phyloP scores from a whole-genome alignment of 2,329 filamentous ascomycete genomes.

The Nectriaceae sp. region DNA sequence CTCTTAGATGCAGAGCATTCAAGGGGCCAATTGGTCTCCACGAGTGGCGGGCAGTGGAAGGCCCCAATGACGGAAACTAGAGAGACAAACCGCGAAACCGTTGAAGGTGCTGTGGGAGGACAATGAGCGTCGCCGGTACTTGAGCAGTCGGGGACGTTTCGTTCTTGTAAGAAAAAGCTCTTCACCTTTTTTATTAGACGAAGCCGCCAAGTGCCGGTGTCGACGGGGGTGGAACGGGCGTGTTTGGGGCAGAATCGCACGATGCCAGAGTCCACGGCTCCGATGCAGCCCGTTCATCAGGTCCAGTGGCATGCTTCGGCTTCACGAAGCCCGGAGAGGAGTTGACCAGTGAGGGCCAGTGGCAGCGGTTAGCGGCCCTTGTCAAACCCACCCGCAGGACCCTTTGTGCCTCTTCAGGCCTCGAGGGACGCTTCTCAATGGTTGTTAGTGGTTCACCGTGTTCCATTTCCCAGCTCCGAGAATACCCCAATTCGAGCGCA shows the following conservation, averaged over 20 bases:
- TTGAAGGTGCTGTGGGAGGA: not conserved
- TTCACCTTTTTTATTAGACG: not conserved
- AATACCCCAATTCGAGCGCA: too few species aligned
- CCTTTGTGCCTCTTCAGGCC: too few species aligned
- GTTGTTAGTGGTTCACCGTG: too few species aligned
- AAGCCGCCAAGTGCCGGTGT: constrained; percentile 16
- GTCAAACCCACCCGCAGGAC: too few species aligned
- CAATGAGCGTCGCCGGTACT: not conserved
- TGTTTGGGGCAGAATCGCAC: constrained; percentile 26
- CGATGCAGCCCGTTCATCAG: constrained; percentile 20
- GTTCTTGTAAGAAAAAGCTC: not conserved
- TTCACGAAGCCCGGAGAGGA: not conserved
- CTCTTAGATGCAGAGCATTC: too few species aligned
- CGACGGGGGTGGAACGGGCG: constrained; percentile 15
- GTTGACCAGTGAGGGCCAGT: constrained; percentile 5
- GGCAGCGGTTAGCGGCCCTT: not conserved
- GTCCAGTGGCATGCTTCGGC: not conserved
- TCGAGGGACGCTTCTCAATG: too few species aligned
- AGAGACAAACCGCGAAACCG: not conserved
- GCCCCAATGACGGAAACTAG: not conserved
- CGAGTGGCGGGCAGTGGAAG: not conserved
- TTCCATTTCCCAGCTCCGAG: too few species aligned
- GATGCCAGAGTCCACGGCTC: constrained; percentile 17
- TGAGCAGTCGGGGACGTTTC: not conserved
- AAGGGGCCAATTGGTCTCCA: constrained; percentile 17